Evolutionary conservation across 192 early-diverging fungal genomes (phyloP).

Genomic region (Lunasporangiospora selenospora): DNA sequence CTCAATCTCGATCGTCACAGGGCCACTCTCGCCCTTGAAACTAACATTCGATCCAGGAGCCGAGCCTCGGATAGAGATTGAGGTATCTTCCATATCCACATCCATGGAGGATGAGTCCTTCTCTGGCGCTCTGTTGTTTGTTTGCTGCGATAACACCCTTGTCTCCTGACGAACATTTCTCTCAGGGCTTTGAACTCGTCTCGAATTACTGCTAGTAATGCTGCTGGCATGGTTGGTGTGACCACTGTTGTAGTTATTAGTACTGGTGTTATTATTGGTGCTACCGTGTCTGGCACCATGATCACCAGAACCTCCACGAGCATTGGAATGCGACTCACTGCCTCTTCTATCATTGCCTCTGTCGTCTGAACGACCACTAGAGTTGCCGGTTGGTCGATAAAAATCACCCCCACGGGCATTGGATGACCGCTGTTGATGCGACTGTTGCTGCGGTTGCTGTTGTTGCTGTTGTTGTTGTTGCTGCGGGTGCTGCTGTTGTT

Average conservation of each 20-base stretch:
- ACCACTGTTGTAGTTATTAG: not conserved
- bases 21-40: conserved; percentile 58
- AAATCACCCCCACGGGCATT: conserved; percentile 12
- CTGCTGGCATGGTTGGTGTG: not conserved
- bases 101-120: no score
- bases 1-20: conserved; percentile 53
- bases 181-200: not conserved
- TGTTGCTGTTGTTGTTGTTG: not conserved
- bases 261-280: not conserved
- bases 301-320: no score
- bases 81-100: conserved; percentile 21
- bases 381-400: conserved; percentile 1
- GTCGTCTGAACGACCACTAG: no score
- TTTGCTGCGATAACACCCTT: no score
- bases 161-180: not conserved
- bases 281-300: conserved; percentile 3
- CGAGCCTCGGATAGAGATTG: conserved; percentile 25
- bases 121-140: no score
- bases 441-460: not conserved
- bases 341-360: no score
- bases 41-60: conserved; percentile 28
- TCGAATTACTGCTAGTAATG: not conserved
- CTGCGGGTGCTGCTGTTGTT: not conserved
- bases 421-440: not conserved
- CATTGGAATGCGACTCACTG: no score